phyloP scores from a whole-genome alignment of 2,329 filamentous ascomycete species.

The Alternaria triticimaculans region DNA sequence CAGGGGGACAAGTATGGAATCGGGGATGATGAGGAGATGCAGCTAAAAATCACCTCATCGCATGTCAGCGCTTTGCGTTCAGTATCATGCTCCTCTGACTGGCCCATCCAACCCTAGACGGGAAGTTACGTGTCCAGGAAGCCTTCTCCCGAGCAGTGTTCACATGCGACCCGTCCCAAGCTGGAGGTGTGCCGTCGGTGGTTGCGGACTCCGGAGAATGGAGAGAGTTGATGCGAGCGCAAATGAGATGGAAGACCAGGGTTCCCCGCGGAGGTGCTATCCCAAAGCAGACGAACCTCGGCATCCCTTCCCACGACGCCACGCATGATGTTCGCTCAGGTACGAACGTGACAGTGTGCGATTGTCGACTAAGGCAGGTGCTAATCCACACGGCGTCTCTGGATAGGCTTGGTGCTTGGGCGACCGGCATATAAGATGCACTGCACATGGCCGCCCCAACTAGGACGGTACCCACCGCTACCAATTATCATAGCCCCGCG shows the following conservation, averaged over 20 bases:
- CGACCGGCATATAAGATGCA: slow-evolving; percentile 18
- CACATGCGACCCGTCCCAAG: not conserved
- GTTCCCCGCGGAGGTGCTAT: slow-evolving; percentile 24
- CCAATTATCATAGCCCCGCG: slow-evolving; percentile 4
- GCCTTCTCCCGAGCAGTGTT: not conserved
- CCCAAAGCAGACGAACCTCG: slow-evolving; percentile 27
- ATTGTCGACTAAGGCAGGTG: slow-evolving; percentile 22
- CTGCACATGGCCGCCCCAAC: not conserved
- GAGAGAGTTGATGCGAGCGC: not conserved
- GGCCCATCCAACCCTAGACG: not conserved
- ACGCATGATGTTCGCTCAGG: slow-evolving; percentile 11
- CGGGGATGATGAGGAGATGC: not conserved
- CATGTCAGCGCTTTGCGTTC: not conserved
- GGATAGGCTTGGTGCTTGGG: slow-evolving; percentile 16
- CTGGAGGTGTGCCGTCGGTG: not conserved
- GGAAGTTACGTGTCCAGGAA: not conserved
- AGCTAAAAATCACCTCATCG: not conserved
- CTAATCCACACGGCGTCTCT: slow-evolving; percentile 12
- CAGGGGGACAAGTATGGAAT: not conserved
- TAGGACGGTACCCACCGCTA: not conserved
- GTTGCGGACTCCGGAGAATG: not conserved
- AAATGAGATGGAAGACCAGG: slow-evolving; percentile 5
- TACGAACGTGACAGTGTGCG: slow-evolving; percentile 15
- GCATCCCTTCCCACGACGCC: slow-evolving; percentile 9
- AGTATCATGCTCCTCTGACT: not conserved